A percentile compares a stretch with the other conserved stretches of the same genome.
Evolutionary conservation across 2,329 filamentous ascomycete species (phyloP).

Genomic region (Cladorrhinum sp.): DNA sequence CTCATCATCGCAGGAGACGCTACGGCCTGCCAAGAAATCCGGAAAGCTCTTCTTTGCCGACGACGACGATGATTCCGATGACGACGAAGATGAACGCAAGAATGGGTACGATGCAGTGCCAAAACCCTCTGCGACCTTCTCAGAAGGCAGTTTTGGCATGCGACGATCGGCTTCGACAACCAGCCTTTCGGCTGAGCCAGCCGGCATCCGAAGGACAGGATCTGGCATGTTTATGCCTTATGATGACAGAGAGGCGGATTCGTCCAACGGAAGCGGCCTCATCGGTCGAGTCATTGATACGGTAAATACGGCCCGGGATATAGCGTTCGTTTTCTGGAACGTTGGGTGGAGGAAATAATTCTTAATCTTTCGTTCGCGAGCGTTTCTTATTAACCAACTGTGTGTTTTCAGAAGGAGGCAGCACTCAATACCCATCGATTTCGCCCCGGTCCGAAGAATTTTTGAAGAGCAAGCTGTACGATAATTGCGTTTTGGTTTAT

Average conservation of each 20-base stretch:
- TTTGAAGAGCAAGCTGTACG: conserved; percentile 25
- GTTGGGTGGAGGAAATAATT: conserved; percentile 60
- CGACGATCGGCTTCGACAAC: conserved; percentile 48
- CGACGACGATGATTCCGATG: conserved; percentile 57
- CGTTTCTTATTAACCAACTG: conserved; percentile 29
- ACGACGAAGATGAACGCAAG: conserved; percentile 39
- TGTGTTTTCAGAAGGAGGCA: conserved; percentile 31
- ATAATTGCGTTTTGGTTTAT: conserved; percentile 16
- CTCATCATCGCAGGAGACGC: conserved; percentile 78
- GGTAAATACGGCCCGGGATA: conserved; percentile 68
- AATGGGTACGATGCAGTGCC: conserved; percentile 16
- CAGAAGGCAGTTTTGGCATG: conserved; percentile 34
- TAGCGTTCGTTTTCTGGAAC: conserved; percentile 70
- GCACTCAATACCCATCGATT: conserved; percentile 26
- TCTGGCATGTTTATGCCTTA: conserved; percentile 93
- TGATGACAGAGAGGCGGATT: conserved; percentile 65
- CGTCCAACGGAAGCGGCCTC: conserved; percentile 61
- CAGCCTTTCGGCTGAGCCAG: conserved; percentile 50
- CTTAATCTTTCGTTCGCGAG: conserved; percentile 19
- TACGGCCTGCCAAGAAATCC: conserved; percentile 67
- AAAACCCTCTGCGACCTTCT: conserved; percentile 22
- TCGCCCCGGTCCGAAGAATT: conserved; percentile 23
- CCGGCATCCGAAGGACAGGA: conserved; percentile 70
- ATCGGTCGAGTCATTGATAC: conserved; percentile 80
- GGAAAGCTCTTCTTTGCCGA: conserved; percentile 63